Evolutionary conservation across 371 early-diverging fungal genomes (phyloP), one percentile per base, ranked within the genome.

Genomic region (Mortierella sp.): DNA sequence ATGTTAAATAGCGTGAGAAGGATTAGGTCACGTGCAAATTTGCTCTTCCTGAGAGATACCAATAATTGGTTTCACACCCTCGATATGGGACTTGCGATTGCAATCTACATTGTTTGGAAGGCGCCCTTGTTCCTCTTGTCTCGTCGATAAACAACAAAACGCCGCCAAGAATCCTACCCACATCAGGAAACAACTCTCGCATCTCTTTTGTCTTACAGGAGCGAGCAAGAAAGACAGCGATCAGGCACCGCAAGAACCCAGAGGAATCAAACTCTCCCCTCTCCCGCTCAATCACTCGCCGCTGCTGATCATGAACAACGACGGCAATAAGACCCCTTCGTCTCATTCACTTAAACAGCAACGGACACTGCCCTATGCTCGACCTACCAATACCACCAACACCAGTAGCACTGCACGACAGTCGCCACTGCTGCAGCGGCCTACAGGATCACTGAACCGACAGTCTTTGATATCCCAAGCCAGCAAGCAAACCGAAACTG

Each of bases 301-400:
- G 12, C 41, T 44, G 16, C 21, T 18, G 70, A 74, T 3, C 73
- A 76, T 71, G 76, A 72, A 60, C 48, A 58, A 51, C n/a, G 6
- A 18, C 16, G 21, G 51, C 65, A 38, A 65, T n/a, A 75, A 75
- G 11, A 18, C 74, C 8, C n/a, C 54, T 8, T 68, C 74, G 8
- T 32, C 63, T 18, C 58, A 54, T 24, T 43, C 54, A 24, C 18
- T 32, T 41, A 82, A 71, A n/a, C 75, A 82, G 12, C 77, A 71
- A 38, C 75, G 72, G 8, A 8, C 77, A 10, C 24, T 72, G 1
- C 82, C 77, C 11, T 77, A 77, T 35, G 44, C 75, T 38, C 77
- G 78, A 43, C 75, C 75, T 35, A 32, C 14, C 29, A 27, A n/a
- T 18, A 16, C 63, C 11, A 24, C 0, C 43, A 38, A 2, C 41